A percentile compares a stretch with the other conserved stretches of the same genome.
Conservation (phyloP, 2,329 filamentous ascomycete genomes). For the Spiromastix sp. region DNA sequence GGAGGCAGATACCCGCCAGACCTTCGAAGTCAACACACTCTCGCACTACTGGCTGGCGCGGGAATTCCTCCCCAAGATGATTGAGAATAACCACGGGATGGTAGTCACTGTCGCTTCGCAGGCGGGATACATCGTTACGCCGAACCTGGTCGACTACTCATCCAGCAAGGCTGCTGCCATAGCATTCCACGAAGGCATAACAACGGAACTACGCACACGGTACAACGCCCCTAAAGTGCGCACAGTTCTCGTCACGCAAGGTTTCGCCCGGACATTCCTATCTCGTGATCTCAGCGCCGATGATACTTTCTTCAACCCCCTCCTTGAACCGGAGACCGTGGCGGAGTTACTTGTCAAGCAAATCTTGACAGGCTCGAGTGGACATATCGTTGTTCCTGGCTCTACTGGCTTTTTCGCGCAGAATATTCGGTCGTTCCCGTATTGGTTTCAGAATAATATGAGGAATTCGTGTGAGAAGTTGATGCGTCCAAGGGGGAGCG, state of each 20-base stretch:
- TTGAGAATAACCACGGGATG: slow-evolving; percentile 57
- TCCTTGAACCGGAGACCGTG: slow-evolving; percentile 51
- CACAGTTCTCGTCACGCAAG: slow-evolving; percentile 56
- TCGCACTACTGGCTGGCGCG: slow-evolving; percentile 57
- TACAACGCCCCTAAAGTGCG: slow-evolving; percentile 56
- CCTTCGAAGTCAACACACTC: slow-evolving; percentile 61
- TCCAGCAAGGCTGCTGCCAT: slow-evolving; percentile 57
- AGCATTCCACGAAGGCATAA: slow-evolving; percentile 57
- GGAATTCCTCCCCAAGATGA: slow-evolving; percentile 58
- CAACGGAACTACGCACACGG: slow-evolving; percentile 46
- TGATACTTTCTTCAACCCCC: slow-evolving; percentile 41
- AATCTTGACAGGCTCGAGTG: slow-evolving; percentile 48
- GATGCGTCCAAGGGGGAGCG: slow-evolving; percentile 11
- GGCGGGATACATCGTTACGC: slow-evolving; percentile 50
- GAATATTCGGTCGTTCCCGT: slow-evolving; percentile 43
- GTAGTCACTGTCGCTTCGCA: slow-evolving; percentile 59
- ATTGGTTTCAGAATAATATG: slow-evolving; percentile 51
- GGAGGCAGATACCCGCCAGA: slow-evolving; percentile 51
- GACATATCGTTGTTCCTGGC: slow-evolving; percentile 46
- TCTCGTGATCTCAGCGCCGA: slow-evolving; percentile 47
- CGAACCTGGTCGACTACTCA: slow-evolving; percentile 58
- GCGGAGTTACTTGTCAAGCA: slow-evolving; percentile 53
- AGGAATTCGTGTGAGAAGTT: slow-evolving; percentile 30
- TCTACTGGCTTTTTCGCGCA: slow-evolving; percentile 34
- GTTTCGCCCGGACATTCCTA: slow-evolving; percentile 51